Base-by-base conservation (phyloP, 2,329 filamentous ascomycete species). In the Iodosphaeria phyllophila region DNA sequence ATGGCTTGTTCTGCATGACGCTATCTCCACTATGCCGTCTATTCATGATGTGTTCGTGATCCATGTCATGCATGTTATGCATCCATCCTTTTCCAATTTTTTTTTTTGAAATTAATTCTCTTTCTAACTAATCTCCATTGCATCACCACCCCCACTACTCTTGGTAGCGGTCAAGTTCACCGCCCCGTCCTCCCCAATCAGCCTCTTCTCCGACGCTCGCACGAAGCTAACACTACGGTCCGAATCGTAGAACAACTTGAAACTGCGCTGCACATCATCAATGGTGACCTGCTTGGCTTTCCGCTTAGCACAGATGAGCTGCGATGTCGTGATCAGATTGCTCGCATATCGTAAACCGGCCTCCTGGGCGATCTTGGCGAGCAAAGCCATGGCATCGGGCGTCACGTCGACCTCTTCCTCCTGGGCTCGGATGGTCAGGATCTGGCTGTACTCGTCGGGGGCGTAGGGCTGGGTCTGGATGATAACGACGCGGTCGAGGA, bases 351-450 rank as follows among this genome's bases (percentile, higher is more conserved):
- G 67, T 25, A 98, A 61, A 13, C 86, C 86, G 2, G 83, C 74
- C 50, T 98, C 89, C 42, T 84, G 68, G 16, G 84, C 89, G 40
- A 95, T 92, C 60, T 95, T 95, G 32, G 89, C 92, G 18, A 98
- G 66, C 9, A 98, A 65, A 2, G 84, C 84, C 8, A 98, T 64
- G 1, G 89, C 86, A 45, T 95, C 84, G 5, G 84, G 64, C 1
- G 79, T 79, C 17, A 93, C 56, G 34, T 98, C 89, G 24, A 98
- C 74, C 47, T 98, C 89, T 47, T 98, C 89, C 50, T 98, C 89
- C 44, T 86, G 76, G 7, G 89, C 89, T 31, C 89, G 73, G 48
- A 98, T 91, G 13, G 77, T 69, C 8, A 98, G 59, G 33, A 98
- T 98, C 50, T 95, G 77, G 38, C 77, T 73, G 46, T 98, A 82